These are phyloP conservation scores for Cynanchum wilfordii DNA, from an alignment of 257 asterid genomes.

Conservation along the genomic window DNA sequence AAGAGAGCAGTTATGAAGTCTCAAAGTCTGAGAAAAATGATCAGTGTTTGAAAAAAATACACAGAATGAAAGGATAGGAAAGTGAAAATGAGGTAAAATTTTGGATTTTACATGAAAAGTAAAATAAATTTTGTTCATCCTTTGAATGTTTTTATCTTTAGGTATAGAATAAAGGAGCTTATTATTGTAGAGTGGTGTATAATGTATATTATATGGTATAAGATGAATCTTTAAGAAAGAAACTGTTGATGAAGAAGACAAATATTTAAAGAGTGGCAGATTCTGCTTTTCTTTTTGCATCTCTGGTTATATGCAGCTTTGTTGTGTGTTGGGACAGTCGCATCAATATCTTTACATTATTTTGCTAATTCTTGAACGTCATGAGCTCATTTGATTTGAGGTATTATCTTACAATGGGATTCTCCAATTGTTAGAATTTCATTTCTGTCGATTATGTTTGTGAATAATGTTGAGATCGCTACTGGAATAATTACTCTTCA, in stretches of 20 bases:
- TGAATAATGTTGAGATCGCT: no score
- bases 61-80: constrained; percentile 2
- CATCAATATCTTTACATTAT: neutral
- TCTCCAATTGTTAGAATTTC: no score
- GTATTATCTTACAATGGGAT: no score
- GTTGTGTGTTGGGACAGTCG: no score
- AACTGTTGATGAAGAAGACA: neutral
- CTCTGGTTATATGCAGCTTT: neutral
- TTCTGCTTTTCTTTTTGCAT: neutral
- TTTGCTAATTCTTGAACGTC: no score
- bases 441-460: no score
- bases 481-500: no score
- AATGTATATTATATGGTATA: neutral
- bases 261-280: neutral
- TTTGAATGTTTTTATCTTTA: neutral
- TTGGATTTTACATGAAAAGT: constrained; percentile 15
- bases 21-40: constrained; percentile 21
- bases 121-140: constrained; percentile 12
- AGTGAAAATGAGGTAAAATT: neutral
- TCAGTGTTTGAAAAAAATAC: neutral
- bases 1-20: constrained; percentile 47
- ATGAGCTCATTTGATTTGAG: no score
- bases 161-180: constrained; percentile 20
- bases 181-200: constrained; percentile 1
- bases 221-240: no score